Percentiles rank a stretch among this genome's conserved stretches.
Evolutionary conservation across 345 rosid genomes (phyloP).

Genomic region (Salix suchowensis): DNA sequence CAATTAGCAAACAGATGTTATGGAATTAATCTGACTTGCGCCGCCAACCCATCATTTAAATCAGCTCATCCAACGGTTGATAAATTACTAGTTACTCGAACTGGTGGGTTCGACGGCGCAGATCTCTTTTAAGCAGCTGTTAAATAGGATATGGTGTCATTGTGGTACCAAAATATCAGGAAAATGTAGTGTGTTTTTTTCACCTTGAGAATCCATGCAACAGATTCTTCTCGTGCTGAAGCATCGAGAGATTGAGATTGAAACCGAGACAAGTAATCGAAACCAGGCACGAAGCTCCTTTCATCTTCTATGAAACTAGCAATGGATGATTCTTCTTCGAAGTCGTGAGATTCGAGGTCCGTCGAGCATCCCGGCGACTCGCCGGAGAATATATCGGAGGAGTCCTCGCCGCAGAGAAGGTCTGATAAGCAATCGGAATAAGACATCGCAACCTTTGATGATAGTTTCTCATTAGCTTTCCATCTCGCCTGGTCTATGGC

Average conservation of each 20-base stretch:
- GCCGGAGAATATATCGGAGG: constrained; percentile 52
- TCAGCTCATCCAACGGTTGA: constrained; percentile 11
- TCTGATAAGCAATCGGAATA: constrained; percentile 56
- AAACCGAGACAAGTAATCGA: constrained; percentile 70
- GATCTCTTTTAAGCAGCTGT: not conserved
- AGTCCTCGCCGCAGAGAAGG: constrained; percentile 78
- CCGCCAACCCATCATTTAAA: not conserved
- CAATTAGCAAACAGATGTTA: not conserved
- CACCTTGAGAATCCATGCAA: constrained; percentile 98
- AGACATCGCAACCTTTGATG: constrained; percentile 41
- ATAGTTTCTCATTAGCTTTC: constrained; percentile 34
- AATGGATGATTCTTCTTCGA: constrained; percentile 58
- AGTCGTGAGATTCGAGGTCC: constrained; percentile 49
- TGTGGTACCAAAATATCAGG: constrained; percentile 25
- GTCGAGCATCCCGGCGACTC: constrained; percentile 63
- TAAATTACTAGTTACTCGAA: not conserved
- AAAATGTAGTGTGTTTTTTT: not conserved
- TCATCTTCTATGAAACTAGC: constrained; percentile 68
- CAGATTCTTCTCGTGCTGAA: constrained; percentile 76
- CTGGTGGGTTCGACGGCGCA: not conserved
- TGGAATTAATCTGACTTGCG: not conserved
- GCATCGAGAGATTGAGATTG: constrained; percentile 72
- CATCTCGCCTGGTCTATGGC: constrained; percentile 24
- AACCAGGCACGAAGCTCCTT: constrained; percentile 77
- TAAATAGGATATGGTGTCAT: not conserved